Evolutionary conservation across 2,329 filamentous ascomycete genomes (phyloP).

Genomic region (Phaeosphaeria sp.): DNA sequence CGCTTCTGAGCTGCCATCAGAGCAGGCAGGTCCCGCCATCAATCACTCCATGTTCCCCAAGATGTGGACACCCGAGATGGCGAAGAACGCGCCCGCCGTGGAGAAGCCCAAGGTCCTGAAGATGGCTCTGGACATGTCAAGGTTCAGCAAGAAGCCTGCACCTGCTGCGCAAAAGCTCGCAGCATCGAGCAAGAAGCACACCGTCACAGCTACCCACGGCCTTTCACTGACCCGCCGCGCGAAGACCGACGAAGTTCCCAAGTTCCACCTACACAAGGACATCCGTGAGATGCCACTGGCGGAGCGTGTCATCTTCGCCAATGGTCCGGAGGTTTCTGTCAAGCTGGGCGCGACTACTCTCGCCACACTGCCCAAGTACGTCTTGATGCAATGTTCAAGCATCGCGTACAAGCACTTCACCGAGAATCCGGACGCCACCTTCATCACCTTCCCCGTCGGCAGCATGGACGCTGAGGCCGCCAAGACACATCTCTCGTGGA

Average conservation of each 20-base stretch:
- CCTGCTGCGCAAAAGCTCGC: background rate
- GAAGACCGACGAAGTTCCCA: slow-evolving; percentile 13
- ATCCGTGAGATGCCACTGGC: slow-evolving; percentile 30
- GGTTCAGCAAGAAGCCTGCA: slow-evolving; percentile 17
- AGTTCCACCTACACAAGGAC: slow-evolving; percentile 18
- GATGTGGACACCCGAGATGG: slow-evolving; percentile 22
- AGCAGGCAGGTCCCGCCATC: slow-evolving; percentile 1
- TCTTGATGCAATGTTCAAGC: slow-evolving; percentile 36
- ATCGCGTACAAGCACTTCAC: slow-evolving; percentile 31
- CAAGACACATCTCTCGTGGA: slow-evolving; percentile 27
- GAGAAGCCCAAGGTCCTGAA: slow-evolving; percentile 28
- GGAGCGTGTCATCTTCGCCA: slow-evolving; percentile 26
- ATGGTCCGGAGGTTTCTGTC: slow-evolving; percentile 28
- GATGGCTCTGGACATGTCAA: slow-evolving; percentile 29
- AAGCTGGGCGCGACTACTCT: slow-evolving; percentile 22
- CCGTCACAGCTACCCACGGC: background rate
- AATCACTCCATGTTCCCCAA: slow-evolving; percentile 4
- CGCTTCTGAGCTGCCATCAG: background rate
- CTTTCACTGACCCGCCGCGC: background rate
- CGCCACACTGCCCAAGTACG: slow-evolving; percentile 26
- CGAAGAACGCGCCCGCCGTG: slow-evolving; percentile 25
- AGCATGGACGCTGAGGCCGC: slow-evolving; percentile 27
- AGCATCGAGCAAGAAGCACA: background rate
- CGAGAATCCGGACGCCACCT: slow-evolving; percentile 14
- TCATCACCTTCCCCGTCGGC: slow-evolving; percentile 18